Evolutionary conservation across 495 filamentous ascomycete species (phyloP), one percentile per base, ranked within the genome.

Genomic region (Trichodelitschia bisporula): DNA sequence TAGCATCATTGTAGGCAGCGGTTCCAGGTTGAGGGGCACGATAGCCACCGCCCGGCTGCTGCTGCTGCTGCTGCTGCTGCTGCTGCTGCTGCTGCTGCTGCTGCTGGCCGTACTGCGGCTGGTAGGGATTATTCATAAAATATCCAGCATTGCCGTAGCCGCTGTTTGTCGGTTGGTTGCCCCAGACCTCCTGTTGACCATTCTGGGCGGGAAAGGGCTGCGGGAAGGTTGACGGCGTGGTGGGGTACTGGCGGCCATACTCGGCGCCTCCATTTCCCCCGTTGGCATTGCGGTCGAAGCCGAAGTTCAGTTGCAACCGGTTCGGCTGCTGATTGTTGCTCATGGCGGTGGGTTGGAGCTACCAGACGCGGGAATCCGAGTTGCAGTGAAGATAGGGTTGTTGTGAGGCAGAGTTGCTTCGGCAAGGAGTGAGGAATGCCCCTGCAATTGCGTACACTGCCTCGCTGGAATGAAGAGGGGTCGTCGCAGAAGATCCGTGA

Each of bases 181-280:
- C 57, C 47, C 54, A 57, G 25, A 55, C 53, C 34, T 56, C 52
- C 42, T 58, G 58, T 39, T 62, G 58, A 26, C 51, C 51, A 6
- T 35, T 31, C 34, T 43, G 38, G 49, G 66, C 69, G 32, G 64
- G 63, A 47, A 69, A 76, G 18, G 82, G 80, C 51, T 93, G 82
- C 8, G 83, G 83, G 43, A 93, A 93, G 29, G 83, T 86, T 37
- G 82, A 92, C 32, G 86, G 84, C 12, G 86, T 97, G 28, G 86
- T 91, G 45, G 86, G 89, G 64, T 84, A 97, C 35, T 75, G 69
- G 51, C 77, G 77, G 20, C 49, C 51, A 29, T 34, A 36, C 23
- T 45, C 46, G 15, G 43, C 42, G 31, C 40, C 44, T 29, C 44
- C 30, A 20, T 41, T 37, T 20, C 39, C 32, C 16, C 36, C 30